phyloP scores from a whole-genome alignment of 192 early-diverging fungal genomes.

The Mortierella hygrophila region DNA sequence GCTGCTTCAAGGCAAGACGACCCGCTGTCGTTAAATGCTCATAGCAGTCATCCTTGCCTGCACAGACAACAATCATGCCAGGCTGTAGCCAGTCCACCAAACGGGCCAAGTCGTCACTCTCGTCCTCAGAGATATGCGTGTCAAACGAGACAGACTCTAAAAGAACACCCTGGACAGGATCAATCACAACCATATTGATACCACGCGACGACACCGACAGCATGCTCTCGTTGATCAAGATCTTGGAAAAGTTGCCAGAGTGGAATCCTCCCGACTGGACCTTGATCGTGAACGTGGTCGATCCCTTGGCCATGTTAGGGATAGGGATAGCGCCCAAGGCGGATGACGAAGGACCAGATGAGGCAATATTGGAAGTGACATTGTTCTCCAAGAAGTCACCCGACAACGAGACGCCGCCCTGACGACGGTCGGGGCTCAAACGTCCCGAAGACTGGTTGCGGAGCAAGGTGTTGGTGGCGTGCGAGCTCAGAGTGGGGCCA shows the following conservation, averaged over 20 bases:
- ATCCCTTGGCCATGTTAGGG: slow-evolving; percentile 53
- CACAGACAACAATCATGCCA: slow-evolving; percentile 76
- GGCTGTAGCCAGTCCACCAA: slow-evolving; percentile 74
- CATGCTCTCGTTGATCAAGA: slow-evolving; percentile 68
- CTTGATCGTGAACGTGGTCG: slow-evolving; percentile 64
- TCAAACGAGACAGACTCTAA: slow-evolving; percentile 81
- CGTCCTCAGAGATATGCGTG: slow-evolving; percentile 73
- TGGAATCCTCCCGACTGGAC: slow-evolving; percentile 80
- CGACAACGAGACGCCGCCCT: background rate
- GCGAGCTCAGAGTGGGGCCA: slow-evolving; percentile 64
- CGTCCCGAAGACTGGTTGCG: slow-evolving; percentile 58
- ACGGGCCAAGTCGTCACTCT: slow-evolving; percentile 75
- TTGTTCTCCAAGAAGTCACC: slow-evolving; percentile 6
- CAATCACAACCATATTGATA: slow-evolving; percentile 81
- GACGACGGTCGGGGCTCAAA: slow-evolving; percentile 39
- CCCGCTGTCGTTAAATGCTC: slow-evolving; percentile 76
- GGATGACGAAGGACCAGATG: slow-evolving; percentile 22
- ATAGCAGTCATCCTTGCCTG: slow-evolving; percentile 76
- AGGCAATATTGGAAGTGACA: slow-evolving; percentile 18
- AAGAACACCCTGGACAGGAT: slow-evolving; percentile 75
- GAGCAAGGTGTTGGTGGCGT: slow-evolving; percentile 56
- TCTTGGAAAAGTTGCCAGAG: slow-evolving; percentile 81
- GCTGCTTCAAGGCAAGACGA: slow-evolving; percentile 65
- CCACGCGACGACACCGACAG: slow-evolving; percentile 75
- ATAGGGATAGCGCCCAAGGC: slow-evolving; percentile 37